Evolutionary conservation across 345 rosid genomes (phyloP).

Genomic region (Corchorus capsularis): DNA sequence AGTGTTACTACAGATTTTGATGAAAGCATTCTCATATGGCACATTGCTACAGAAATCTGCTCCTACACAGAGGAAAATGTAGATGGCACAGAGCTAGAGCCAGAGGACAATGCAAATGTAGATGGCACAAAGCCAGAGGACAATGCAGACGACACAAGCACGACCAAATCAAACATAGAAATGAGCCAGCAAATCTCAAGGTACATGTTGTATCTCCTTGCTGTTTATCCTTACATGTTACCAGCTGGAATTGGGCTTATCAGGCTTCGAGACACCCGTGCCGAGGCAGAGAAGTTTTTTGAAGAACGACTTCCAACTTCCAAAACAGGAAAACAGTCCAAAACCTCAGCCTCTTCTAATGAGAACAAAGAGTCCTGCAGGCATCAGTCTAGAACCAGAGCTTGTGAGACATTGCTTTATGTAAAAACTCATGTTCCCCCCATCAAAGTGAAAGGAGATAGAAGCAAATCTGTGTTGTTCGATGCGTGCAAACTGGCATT

Average conservation of each 20-base stretch:
- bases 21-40: constrained; percentile 10
- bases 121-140: too few relatives aligned
- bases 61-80: not conserved
- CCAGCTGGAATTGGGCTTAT: not conserved
- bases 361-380: too few relatives aligned
- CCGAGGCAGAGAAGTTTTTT: not conserved
- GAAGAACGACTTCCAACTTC: not conserved
- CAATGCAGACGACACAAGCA: too few relatives aligned
- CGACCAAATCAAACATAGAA: not conserved
- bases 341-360: too few relatives aligned
- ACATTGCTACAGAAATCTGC: constrained; percentile 9
- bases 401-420: constrained; percentile 16
- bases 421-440: constrained; percentile 22
- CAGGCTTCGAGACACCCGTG: not conserved
- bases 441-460: constrained; percentile 26
- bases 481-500: constrained; percentile 29
- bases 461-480: constrained; percentile 38
- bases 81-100: too few relatives aligned
- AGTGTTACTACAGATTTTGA: not conserved
- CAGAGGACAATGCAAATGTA: too few relatives aligned
- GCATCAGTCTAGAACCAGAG: not conserved
- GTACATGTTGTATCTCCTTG: not conserved
- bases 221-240: not conserved
- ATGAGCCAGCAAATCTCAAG: not conserved
- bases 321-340: accelerated